phyloP scores from a whole-genome alignment of 441 rosid genomes.

The Euphorbia schlechtendalii region DNA sequence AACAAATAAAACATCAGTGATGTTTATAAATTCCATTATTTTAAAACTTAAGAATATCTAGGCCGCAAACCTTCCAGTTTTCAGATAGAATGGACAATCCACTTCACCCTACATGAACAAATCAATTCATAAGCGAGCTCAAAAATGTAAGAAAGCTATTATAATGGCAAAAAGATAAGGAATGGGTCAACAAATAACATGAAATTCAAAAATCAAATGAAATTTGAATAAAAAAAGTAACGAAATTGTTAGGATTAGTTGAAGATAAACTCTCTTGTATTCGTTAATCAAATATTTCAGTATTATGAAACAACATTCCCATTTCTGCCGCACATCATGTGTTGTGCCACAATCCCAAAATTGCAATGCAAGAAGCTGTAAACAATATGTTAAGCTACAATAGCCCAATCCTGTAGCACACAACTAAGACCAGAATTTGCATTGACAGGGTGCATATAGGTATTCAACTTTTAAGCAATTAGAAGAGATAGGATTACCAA shows the following conservation, averaged over 20 bases:
- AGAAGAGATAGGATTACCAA: neutral
- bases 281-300: neutral
- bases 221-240: neutral
- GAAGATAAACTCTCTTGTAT: neutral
- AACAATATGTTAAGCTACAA: neutral
- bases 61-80: constrained; percentile 77
- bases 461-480: neutral
- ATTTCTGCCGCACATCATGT: neutral
- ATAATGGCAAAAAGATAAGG: neutral
- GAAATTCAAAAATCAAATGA: neutral
- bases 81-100: constrained; percentile 90
- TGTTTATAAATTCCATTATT: neutral
- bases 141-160: constrained; percentile 8
- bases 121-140: constrained; percentile 8
- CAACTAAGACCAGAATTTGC: neutral
- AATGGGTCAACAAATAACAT: neutral
- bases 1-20: constrained; percentile 16
- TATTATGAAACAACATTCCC: neutral
- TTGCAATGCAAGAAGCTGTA: constrained; percentile 1
- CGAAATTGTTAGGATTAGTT: neutral
- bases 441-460: neutral
- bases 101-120: constrained; percentile 59
- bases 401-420: neutral
- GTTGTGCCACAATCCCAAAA: neutral
- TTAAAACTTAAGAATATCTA: neutral